phyloP scores from a whole-genome alignment of 495 filamentous ascomycete species.

The Hypoxylon cercidicola region DNA sequence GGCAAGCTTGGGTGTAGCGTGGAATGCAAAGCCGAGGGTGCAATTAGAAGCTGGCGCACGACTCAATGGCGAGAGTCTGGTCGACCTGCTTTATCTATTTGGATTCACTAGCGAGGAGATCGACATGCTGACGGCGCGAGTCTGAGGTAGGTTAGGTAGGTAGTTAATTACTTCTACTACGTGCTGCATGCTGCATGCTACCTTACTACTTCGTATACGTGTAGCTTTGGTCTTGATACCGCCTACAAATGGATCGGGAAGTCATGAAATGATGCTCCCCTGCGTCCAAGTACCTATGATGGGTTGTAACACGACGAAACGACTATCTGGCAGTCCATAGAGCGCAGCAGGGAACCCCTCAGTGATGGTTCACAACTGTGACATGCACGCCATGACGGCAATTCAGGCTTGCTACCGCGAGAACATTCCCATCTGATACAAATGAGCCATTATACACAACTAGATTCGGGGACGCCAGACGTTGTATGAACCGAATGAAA shows the following conservation, averaged over 20 bases:
- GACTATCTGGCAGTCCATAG: too few relatives aligned
- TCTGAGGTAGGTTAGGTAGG: constrained; percentile 17
- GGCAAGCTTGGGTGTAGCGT: constrained; percentile 90
- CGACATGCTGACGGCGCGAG: constrained; percentile 54
- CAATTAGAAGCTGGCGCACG: constrained; percentile 85
- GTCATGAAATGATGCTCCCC: not conserved
- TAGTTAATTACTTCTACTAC: constrained; percentile 3
- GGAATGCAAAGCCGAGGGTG: constrained; percentile 92
- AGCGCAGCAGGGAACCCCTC: too few relatives aligned
- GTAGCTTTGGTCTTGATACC: constrained; percentile 17
- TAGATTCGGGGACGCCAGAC: too few relatives aligned
- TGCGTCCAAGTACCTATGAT: not conserved
- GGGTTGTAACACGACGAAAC: not conserved
- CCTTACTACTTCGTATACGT: constrained; percentile 21
- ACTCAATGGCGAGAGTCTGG: constrained; percentile 80
- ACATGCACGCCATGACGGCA: too few relatives aligned
- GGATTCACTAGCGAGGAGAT: constrained; percentile 78
- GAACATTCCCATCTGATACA: too few relatives aligned
- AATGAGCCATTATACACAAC: too few relatives aligned
- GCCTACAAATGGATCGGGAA: constrained; percentile 9
- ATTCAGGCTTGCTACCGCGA: too few relatives aligned
- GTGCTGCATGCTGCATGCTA: constrained; percentile 2
- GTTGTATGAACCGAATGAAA: not conserved
- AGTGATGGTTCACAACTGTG: too few relatives aligned
- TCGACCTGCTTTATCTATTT: constrained; percentile 85